A percentile compares a stretch with the other conserved stretches of the same genome.
Evolutionary conservation across 2,329 filamentous ascomycete species (phyloP).

Genomic region (Achaetomium macrosporum): DNA sequence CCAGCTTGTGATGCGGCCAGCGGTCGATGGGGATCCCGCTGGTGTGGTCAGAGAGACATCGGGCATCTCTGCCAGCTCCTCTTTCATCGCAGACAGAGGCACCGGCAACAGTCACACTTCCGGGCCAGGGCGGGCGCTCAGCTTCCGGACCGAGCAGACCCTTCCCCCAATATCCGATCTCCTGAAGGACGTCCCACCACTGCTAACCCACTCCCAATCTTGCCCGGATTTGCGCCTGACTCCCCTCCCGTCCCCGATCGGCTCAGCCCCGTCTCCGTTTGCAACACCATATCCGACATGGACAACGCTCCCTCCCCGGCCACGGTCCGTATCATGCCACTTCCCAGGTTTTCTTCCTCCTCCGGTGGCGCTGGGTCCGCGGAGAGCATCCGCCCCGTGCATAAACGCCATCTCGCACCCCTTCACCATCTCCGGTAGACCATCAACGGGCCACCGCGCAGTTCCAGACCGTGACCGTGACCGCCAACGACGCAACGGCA

Average conservation of each 20-base stretch:
- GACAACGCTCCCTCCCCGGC: not conserved
- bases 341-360: not conserved
- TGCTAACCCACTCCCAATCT: not conserved
- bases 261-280: not conserved
- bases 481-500: slow-evolving; percentile 1
- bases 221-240: not conserved
- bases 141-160: not conserved
- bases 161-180: slow-evolving; percentile 18
- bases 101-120: not conserved
- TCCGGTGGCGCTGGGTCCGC: not conserved
- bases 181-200: slow-evolving; percentile 8
- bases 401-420: not conserved
- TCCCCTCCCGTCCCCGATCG: slow-evolving; percentile 5
- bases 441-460: not conserved
- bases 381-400: not conserved
- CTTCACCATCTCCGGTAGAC: not conserved
- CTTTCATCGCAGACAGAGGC: not conserved
- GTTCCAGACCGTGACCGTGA: not conserved
- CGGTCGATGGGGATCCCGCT: not conserved
- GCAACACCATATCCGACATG: not conserved
- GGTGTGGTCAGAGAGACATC: not conserved
- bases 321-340: not conserved
- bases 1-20: not conserved
- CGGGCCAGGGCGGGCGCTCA: not conserved
- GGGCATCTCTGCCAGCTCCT: not conserved